These are phyloP conservation scores for Stevia rebaudiana DNA, from an alignment of 140 eudicot genomes.

Conservation along the genomic window DNA sequence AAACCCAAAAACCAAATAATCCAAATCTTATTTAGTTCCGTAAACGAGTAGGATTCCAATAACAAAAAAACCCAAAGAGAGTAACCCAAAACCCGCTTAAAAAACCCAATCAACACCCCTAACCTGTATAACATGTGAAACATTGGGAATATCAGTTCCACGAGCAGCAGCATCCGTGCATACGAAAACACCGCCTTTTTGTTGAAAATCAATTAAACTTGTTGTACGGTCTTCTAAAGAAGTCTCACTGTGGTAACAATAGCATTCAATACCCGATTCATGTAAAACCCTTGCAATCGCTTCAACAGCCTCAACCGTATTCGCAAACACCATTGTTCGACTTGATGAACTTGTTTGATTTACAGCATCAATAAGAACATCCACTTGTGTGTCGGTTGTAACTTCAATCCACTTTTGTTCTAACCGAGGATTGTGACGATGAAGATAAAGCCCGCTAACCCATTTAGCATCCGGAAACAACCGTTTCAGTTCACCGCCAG, in stretches of 20 bases:
- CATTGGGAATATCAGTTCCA: constrained; percentile 80
- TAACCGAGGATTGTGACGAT: constrained; percentile 89
- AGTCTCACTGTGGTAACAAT: constrained; percentile 64
- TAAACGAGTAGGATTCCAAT: too few species aligned
- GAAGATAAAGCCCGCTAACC: constrained; percentile 95
- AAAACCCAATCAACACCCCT: too few species aligned
- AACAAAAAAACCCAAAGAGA: too few species aligned
- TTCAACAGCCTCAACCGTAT: constrained; percentile 95
- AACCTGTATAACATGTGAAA: constrained; percentile 97
- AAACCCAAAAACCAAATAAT: too few species aligned
- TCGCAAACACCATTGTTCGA: constrained; percentile 92
- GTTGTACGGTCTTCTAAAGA: constrained; percentile 70
- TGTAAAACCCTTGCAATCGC: constrained; percentile 59
- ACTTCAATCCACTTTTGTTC: constrained; percentile 93
- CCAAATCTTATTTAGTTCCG: too few species aligned
- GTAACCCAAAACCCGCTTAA: too few species aligned
- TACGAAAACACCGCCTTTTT: constrained; percentile 82
- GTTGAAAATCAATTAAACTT: constrained; percentile 57
- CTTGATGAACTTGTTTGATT: constrained; percentile 28
- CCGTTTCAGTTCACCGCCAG: constrained; percentile 78
- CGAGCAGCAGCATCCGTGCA: constrained; percentile 99
- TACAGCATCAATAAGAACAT: constrained; percentile 69
- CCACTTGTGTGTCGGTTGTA: constrained; percentile 70
- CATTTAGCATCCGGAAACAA: constrained; percentile 89
- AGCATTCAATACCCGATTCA: constrained; percentile 65